Evolutionary conservation across 345 rosid species (phyloP).

Genomic region (Erodium maritimum): DNA sequence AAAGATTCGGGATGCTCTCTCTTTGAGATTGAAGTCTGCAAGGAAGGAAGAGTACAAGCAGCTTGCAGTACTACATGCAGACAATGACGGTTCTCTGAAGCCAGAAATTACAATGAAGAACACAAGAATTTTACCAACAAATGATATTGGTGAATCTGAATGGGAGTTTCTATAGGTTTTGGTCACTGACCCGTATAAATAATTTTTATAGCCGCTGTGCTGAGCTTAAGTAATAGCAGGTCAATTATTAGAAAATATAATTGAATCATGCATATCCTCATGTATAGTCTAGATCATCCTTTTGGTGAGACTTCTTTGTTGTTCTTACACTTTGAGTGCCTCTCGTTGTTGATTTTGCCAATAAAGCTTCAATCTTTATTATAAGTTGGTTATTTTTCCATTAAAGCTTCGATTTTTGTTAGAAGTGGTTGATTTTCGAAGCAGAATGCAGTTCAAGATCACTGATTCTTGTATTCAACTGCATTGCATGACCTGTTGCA

Average conservation of each 20-base stretch:
- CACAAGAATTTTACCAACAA: conserved; percentile 10
- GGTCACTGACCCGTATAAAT: conserved; percentile 6
- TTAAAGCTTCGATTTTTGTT: too few relatives aligned
- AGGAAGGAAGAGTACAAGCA: conserved; percentile 56
- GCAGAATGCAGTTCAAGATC: too few relatives aligned
- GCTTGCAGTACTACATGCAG: conserved; percentile 31
- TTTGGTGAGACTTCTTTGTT: too few relatives aligned
- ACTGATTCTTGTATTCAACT: too few relatives aligned
- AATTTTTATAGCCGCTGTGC: conserved; percentile 4
- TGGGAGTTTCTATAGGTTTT: conserved; percentile 63
- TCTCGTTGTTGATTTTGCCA: too few relatives aligned
- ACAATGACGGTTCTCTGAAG: conserved; percentile 15
- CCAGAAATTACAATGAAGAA: conserved; percentile 17
- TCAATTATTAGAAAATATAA: not conserved
- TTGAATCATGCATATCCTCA: too few relatives aligned
- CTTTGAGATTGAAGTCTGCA: conserved; percentile 41
- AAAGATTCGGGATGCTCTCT: conserved; percentile 44
- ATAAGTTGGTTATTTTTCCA: too few relatives aligned
- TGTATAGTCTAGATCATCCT: too few relatives aligned
- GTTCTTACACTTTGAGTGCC: too few relatives aligned
- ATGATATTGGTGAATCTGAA: conserved; percentile 37
- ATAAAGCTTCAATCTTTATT: too few relatives aligned
- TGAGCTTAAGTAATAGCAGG: not conserved
- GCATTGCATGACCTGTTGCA: too few relatives aligned
- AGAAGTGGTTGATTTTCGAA: too few relatives aligned